A percentile compares a stretch with the other conserved stretches of the same genome.
phyloP scores from a whole-genome alignment of 2,329 filamentous ascomycete species.

The Botrytis sinoallii region DNA sequence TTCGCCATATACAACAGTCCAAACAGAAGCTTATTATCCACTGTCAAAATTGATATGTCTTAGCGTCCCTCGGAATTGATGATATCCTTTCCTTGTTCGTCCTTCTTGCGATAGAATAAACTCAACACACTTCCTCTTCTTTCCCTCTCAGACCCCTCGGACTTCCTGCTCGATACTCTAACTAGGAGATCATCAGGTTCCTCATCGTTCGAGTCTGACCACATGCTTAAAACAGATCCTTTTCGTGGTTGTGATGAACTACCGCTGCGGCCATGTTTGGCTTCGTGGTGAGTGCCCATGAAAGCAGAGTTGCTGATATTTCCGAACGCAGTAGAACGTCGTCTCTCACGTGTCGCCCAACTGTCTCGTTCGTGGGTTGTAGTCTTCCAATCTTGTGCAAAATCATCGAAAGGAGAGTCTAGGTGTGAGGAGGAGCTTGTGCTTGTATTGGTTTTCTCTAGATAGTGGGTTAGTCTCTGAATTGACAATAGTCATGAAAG shows the following conservation, averaged over 20 bases:
- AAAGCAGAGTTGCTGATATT: constrained; percentile 13
- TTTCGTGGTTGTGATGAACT: background rate
- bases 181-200: background rate
- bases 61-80: constrained; percentile 10
- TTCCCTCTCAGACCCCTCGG: background rate
- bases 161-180: constrained; percentile 12
- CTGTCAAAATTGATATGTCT: background rate
- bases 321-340: constrained; percentile 14
- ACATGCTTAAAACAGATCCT: constrained; percentile 14
- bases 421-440: background rate
- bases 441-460: constrained; percentile 5
- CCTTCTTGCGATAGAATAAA: constrained; percentile 3
- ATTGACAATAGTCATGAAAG: background rate
- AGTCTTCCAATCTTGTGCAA: constrained; percentile 18
- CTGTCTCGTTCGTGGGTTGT: constrained; percentile 2
- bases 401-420: constrained; percentile 18
- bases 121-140: constrained; percentile 14
- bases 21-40: background rate
- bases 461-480: background rate
- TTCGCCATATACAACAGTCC: background rate
- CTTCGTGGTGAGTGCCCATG: constrained; percentile 10
- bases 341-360: constrained; percentile 10
- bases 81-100: constrained; percentile 15
- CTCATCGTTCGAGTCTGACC: constrained; percentile 12
- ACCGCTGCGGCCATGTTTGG: constrained; percentile 2